These are phyloP conservation scores for Parmelia sp. DNA, from an alignment of 495 filamentous ascomycete species.

Conservation along the genomic window DNA sequence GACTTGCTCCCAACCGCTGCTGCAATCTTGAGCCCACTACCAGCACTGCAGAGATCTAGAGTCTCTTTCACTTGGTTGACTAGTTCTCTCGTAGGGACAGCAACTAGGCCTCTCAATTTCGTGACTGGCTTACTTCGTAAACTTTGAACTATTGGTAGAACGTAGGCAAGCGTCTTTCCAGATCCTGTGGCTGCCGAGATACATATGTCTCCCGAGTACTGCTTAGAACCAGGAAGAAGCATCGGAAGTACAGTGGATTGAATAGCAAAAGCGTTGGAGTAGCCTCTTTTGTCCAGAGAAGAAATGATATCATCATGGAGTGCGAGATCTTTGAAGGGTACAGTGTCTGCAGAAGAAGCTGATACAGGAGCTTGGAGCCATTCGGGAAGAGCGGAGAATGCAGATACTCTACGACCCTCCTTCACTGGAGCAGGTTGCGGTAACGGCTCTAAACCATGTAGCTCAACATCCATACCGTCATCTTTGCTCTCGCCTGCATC, in stretches of 20 bases:
- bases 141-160: conserved; percentile 76
- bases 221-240: conserved; percentile 53
- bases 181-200: conserved; percentile 88
- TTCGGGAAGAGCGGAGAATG: conserved; percentile 42
- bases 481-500: neutral
- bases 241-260: conserved; percentile 77
- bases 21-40: conserved; percentile 64
- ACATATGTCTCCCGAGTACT: conserved; percentile 66
- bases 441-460: conserved; percentile 66
- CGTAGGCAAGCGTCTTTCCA: conserved; percentile 87
- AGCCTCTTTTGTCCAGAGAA: conserved; percentile 58
- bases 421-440: conserved; percentile 64
- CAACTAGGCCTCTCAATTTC: conserved; percentile 66
- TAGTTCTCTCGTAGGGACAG: conserved; percentile 85
- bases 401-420: conserved; percentile 43
- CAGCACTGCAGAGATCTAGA: conserved; percentile 58
- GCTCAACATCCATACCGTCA: conserved; percentile 1
- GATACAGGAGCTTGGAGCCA: conserved; percentile 74
- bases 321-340: conserved; percentile 56
- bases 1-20: conserved; percentile 73
- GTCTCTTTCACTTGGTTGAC: conserved; percentile 73
- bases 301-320: conserved; percentile 50
- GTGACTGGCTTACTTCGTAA: conserved; percentile 54
- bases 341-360: conserved; percentile 50
- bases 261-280: conserved; percentile 73